Percentiles rank a stretch among this genome's conserved stretches.
phyloP scores from a whole-genome alignment of 2,329 filamentous ascomycete species.

The Alternaria ventricosa region DNA sequence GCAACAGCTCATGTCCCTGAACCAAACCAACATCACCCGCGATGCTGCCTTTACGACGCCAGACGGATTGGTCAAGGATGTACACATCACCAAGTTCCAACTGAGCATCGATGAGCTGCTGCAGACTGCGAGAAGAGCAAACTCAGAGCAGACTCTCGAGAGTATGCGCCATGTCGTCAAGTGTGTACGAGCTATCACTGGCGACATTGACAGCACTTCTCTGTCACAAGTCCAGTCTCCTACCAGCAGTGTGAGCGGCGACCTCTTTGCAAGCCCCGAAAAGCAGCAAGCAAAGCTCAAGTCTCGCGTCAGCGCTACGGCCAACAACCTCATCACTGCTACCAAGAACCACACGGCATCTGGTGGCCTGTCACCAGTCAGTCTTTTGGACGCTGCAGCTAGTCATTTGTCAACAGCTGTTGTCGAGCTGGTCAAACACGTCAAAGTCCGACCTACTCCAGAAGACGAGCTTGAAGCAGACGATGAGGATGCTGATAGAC shows the following conservation, averaged over 20 bases:
- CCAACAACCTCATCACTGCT: conserved; percentile 94
- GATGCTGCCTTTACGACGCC: conserved; percentile 73
- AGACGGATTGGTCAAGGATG: conserved; percentile 82
- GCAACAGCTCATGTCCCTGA: conserved; percentile 61
- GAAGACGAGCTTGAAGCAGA: conserved; percentile 78
- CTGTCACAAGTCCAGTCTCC: conserved; percentile 46
- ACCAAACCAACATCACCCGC: conserved; percentile 70
- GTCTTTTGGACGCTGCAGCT: conserved; percentile 88
- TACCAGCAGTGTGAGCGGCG: conserved; percentile 45
- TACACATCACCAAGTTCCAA: conserved; percentile 94
- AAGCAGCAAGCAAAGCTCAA: conserved; percentile 74
- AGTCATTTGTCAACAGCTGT: conserved; percentile 86
- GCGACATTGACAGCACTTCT: conserved; percentile 71
- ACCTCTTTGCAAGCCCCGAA: conserved; percentile 37
- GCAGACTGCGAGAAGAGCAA: conserved; percentile 74
- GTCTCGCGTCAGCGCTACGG: conserved; percentile 84
- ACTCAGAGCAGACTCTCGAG: conserved; percentile 77
- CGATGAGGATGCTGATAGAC: conserved; percentile 54
- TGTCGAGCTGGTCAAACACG: conserved; percentile 81
- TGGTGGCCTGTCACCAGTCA: conserved; percentile 88
- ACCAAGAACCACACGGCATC: conserved; percentile 88
- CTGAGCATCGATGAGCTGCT: conserved; percentile 91
- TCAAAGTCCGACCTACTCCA: conserved; percentile 82
- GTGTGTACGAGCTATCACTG: conserved; percentile 82
- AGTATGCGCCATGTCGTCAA: conserved; percentile 87